These are phyloP conservation scores for Globisporangium nagaii DNA, from an alignment of 352 stramenopile genomes.

Conservation along the genomic window DNA sequence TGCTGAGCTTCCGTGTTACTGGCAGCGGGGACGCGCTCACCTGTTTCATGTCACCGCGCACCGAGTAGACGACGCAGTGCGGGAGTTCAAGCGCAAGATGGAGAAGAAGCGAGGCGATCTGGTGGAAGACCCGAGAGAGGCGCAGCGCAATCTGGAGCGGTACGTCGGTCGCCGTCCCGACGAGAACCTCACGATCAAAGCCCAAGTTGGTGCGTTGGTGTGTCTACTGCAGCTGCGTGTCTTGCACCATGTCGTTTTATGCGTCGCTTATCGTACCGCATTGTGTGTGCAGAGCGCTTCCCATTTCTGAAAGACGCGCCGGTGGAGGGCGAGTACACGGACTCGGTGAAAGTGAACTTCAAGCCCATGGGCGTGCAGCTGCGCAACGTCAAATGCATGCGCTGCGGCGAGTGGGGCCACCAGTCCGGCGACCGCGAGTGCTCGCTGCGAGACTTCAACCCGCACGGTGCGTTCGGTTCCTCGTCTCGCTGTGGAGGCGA, in stretches of 20 bases:
- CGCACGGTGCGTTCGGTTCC: slow-evolving; percentile 44
- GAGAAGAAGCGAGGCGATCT: slow-evolving; percentile 21
- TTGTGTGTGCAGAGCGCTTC: slow-evolving; percentile 54
- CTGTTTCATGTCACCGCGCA: no score
- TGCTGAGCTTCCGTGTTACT: no score
- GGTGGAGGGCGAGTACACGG: slow-evolving; percentile 80
- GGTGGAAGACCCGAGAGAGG: slow-evolving; percentile 13
- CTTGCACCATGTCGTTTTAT: no score
- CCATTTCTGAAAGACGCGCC: slow-evolving; percentile 87
- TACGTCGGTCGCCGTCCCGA: slow-evolving; percentile 64
- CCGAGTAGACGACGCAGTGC: slow-evolving; percentile 61
- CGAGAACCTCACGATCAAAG: slow-evolving; percentile 73
- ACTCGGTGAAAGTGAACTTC: slow-evolving; percentile 83
- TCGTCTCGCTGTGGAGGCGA: neutral
- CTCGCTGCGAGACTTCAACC: slow-evolving; percentile 62
- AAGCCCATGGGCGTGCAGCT: slow-evolving; percentile 79
- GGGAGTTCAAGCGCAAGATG: slow-evolving; percentile 56
- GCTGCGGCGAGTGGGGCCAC: slow-evolving; percentile 81
- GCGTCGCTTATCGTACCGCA: no score
- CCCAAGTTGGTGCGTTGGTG: slow-evolving; percentile 47
- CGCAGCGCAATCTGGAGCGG: slow-evolving; percentile 54
- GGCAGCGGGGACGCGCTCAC: no score
- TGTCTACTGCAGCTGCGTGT: neutral
- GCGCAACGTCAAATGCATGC: slow-evolving; percentile 81
- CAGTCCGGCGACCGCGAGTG: slow-evolving; percentile 83